Evolutionary conservation across 192 early-diverging fungal genomes (phyloP).

Genomic region (Coemansia sp.): DNA sequence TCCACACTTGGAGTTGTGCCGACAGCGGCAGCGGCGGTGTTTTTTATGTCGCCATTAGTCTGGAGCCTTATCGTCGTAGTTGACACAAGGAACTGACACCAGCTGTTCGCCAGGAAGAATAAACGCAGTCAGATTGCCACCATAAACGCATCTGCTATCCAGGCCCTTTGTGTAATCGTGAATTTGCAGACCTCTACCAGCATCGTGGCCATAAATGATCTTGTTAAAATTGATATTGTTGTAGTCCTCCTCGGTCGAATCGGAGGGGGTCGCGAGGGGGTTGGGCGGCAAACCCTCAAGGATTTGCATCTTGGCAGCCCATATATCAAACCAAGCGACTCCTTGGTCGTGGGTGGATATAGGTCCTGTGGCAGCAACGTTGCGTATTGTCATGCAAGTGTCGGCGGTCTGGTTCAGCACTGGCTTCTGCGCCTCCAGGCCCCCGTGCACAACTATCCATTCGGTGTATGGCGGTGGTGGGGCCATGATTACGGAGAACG

Average conservation of each 20-base stretch:
- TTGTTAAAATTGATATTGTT: constrained; percentile 31
- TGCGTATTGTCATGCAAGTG: constrained; percentile 62
- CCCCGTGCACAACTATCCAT: constrained; percentile 69
- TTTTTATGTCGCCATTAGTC: background rate
- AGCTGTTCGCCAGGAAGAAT: constrained; percentile 44
- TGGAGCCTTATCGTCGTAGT: constrained; percentile 8
- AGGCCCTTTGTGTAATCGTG: constrained; percentile 60
- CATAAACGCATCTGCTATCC: constrained; percentile 72
- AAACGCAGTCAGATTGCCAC: constrained; percentile 62
- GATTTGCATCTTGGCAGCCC: constrained; percentile 54
- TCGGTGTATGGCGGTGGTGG: constrained; percentile 45
- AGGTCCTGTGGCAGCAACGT: constrained; percentile 22
- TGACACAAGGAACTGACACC: constrained; percentile 24
- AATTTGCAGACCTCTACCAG: constrained; percentile 59
- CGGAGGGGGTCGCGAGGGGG: background rate
- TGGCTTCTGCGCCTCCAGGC: constrained; percentile 56
- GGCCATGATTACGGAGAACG: constrained; percentile 59
- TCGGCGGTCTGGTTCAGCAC: constrained; percentile 59
- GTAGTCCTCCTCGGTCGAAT: constrained; percentile 10
- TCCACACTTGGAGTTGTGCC: too few species aligned
- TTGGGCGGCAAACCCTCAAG: constrained; percentile 35
- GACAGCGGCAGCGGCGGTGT: too few species aligned
- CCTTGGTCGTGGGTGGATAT: constrained; percentile 12
- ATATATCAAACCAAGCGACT: constrained; percentile 40
- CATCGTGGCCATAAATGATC: constrained; percentile 72